Conservation (phyloP, 2,329 filamentous ascomycete species). For the Sclerotinia spermophila region DNA sequence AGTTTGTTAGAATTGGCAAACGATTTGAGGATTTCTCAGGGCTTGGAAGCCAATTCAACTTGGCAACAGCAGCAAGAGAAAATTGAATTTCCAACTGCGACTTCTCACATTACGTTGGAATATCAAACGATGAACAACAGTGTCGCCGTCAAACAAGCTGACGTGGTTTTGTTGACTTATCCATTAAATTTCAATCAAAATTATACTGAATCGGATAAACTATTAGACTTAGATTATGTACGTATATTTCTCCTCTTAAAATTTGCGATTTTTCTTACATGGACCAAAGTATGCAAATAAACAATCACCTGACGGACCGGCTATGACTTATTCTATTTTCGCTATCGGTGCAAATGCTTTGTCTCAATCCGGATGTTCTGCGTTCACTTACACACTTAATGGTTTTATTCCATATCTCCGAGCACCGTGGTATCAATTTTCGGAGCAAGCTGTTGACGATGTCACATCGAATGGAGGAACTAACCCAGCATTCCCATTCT, state of each 20-base stretch:
- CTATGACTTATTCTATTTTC: conserved; percentile 71
- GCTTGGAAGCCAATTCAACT: conserved; percentile 47
- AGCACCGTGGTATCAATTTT: conserved; percentile 67
- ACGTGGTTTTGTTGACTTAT: conserved; percentile 64
- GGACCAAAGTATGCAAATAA: conserved; percentile 57
- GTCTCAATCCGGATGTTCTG: conserved; percentile 63
- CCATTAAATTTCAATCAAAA: conserved; percentile 58
- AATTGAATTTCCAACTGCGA: conserved; percentile 51
- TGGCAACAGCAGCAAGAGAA: conserved; percentile 55
- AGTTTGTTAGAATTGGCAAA: conserved; percentile 47
- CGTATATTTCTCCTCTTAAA: conserved; percentile 23
- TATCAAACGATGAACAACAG: conserved; percentile 64
- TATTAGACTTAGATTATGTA: conserved; percentile 58
- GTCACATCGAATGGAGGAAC: conserved; percentile 52
- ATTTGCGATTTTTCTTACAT: conserved; percentile 19
- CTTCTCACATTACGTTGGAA: conserved; percentile 59
- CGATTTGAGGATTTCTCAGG: conserved; percentile 25
- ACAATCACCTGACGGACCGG: conserved; percentile 64
- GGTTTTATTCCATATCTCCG: conserved; percentile 61
- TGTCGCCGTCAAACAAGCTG: conserved; percentile 65
- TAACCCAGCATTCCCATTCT: conserved; percentile 50
- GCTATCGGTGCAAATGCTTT: conserved; percentile 63
- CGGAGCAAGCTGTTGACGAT: conserved; percentile 64
- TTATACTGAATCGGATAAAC: conserved; percentile 46
- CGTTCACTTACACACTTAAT: conserved; percentile 64